Conservation (phyloP, 2,329 filamentous ascomycete genomes). For the Alternaria triticimaculans region DNA sequence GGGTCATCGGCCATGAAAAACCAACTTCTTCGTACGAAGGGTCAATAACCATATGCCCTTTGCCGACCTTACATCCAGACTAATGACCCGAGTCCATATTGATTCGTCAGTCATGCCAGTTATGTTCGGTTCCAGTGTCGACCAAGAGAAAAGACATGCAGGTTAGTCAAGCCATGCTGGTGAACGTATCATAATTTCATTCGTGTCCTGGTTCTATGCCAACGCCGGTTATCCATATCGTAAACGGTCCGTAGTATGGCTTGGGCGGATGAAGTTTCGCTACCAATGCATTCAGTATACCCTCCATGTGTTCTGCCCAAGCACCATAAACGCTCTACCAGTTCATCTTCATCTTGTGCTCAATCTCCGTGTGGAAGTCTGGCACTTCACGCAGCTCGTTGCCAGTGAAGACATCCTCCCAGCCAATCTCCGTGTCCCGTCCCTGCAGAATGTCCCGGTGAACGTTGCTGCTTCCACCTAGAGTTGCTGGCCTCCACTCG, state of each 20-base stretch:
- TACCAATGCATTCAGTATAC: neutral
- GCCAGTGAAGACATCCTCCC: slow-evolving; percentile 91
- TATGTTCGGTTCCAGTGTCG: neutral
- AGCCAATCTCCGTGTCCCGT: slow-evolving; percentile 76
- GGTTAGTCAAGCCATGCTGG: neutral
- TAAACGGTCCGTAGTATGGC: neutral
- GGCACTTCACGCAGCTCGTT: slow-evolving; percentile 74
- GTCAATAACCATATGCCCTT: neutral
- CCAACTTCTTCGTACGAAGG: neutral
- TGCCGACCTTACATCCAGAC: neutral
- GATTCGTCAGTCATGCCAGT: neutral
- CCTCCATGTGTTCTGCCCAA: neutral
- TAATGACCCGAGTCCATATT: no score
- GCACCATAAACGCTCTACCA: slow-evolving; percentile 43
- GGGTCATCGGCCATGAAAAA: neutral
- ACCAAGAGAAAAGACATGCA: neutral
- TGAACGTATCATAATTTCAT: neutral
- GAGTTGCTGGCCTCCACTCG: slow-evolving; percentile 77
- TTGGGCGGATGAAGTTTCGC: neutral
- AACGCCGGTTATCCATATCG: neutral
- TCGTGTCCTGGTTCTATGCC: neutral
- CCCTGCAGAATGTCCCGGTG: slow-evolving; percentile 91
- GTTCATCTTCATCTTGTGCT: slow-evolving; percentile 85
- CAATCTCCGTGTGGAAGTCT: slow-evolving; percentile 90
- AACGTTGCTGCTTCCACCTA: slow-evolving; percentile 71